Percentiles rank a stretch among this genome's conserved stretches.
phyloP scores from a whole-genome alignment of 2,329 filamentous ascomycete genomes.

The Chaetomiaceae sp. region DNA sequence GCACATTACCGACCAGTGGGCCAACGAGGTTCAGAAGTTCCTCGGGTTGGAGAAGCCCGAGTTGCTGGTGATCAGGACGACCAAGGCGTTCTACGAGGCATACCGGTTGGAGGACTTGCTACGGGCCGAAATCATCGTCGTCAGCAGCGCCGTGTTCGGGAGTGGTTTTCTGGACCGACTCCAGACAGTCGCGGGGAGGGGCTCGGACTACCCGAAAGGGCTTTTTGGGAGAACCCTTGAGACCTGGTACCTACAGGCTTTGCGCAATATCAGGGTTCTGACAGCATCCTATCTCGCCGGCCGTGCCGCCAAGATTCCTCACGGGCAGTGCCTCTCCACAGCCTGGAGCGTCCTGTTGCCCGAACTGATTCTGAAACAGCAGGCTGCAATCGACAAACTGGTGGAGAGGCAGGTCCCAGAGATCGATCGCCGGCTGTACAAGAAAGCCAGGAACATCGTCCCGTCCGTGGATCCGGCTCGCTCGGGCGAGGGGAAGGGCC shows the following conservation, averaged over 20 bases:
- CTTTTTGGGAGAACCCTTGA: constrained; percentile 9
- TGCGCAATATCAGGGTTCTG: constrained; percentile 11
- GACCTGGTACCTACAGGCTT: constrained; percentile 14
- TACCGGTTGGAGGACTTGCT: constrained; percentile 18
- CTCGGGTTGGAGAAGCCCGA: constrained; percentile 20
- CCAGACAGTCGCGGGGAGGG: constrained; percentile 2
- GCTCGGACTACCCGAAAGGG: not conserved
- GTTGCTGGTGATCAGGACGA: constrained; percentile 25
- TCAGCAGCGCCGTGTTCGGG: constrained; percentile 27
- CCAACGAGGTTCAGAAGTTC: constrained; percentile 30
- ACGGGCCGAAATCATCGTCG: constrained; percentile 34
- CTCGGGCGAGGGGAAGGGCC: not conserved
- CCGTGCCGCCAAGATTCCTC: not conserved
- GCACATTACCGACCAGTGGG: constrained; percentile 38
- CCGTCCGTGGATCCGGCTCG: not conserved
- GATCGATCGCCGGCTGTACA: constrained; percentile 9
- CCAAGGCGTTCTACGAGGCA: constrained; percentile 13
- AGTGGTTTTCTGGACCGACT: constrained; percentile 2
- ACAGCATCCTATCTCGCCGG: constrained; percentile 11
- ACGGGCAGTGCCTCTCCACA: not conserved
- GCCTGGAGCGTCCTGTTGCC: not conserved
- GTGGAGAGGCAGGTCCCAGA: constrained; percentile 8
- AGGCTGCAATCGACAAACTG: constrained; percentile 12
- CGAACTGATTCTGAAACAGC: not conserved
- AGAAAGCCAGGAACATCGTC: not conserved